Conservation (phyloP, 257 asterid species). For the Handroanthus guayacan region DNA sequence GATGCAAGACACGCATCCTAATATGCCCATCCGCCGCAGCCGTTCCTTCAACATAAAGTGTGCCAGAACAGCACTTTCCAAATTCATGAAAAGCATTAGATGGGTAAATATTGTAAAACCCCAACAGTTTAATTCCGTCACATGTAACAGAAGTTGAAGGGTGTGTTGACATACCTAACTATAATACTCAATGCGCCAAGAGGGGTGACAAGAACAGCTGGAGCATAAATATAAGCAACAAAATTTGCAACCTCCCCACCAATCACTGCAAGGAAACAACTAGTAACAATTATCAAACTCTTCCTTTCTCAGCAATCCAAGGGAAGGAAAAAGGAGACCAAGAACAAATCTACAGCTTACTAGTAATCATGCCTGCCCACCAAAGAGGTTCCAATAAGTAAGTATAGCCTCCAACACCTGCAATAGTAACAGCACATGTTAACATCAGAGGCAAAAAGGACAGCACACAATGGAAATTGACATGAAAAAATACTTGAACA, state of each 20-base stretch:
- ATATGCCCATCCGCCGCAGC: slow-evolving; percentile 49
- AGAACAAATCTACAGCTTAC: slow-evolving; percentile 46
- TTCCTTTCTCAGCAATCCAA: neutral
- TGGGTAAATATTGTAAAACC: slow-evolving; percentile 17
- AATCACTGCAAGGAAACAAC: slow-evolving; percentile 57
- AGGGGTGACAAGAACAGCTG: slow-evolving; percentile 85
- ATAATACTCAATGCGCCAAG: slow-evolving; percentile 85
- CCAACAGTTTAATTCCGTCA: neutral
- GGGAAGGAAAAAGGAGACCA: neutral
- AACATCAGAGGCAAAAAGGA: neutral
- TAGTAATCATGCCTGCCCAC: slow-evolving; percentile 83
- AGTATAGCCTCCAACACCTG: slow-evolving; percentile 76
- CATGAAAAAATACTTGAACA: too few relatives aligned
- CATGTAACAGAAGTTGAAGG: slow-evolving; percentile 13
- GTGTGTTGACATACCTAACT: slow-evolving; percentile 54
- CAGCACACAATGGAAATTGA: too few relatives aligned
- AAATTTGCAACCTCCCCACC: slow-evolving; percentile 79
- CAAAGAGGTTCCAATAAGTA: slow-evolving; percentile 78
- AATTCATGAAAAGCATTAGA: slow-evolving; percentile 40
- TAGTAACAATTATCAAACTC: slow-evolving; percentile 13
- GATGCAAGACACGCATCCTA: slow-evolving; percentile 57
- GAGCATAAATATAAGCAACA: slow-evolving; percentile 80
- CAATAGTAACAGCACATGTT: slow-evolving; percentile 8
- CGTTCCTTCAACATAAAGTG: slow-evolving; percentile 58
- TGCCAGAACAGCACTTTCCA: slow-evolving; percentile 51